Base-by-base conservation (phyloP, 148 eudicot genomes). In the Spergularia marina region DNA sequence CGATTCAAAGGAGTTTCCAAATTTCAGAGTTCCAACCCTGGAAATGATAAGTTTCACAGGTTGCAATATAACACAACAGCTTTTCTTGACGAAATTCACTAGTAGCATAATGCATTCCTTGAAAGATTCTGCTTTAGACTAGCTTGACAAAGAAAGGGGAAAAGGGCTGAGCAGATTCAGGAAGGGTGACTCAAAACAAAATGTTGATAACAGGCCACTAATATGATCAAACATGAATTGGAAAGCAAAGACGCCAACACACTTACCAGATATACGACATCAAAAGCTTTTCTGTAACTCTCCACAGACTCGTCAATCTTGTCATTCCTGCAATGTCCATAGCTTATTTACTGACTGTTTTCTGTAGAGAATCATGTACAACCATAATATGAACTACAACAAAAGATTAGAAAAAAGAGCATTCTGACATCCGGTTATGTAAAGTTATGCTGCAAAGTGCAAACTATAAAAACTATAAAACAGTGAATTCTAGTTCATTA, bases 261-360 rank as follows among this genome's bases (percentile, higher is more conserved):
- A 88, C 91, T 90, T 70, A 89, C 98, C 91, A 88, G 75, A 82
- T 81, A 85, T 53, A 93, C 91, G 68, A 91, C 84, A 81, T 93
- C 96, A 81, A 91, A 93, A 74, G 96, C 89, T 78, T 83, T 77
- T 18, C 82, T 80, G 82, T 91, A 93, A 82, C 86, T 82, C 47
- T 88, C 94, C 71, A 88, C 85, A 71, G 98, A 93, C 74, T 84
- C 87, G 53, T 81, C 75, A n/a, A 91, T 79, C 63, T 86, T 93
- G 84, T 88, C 86, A 74, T 93, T 93, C 91, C 98, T 93, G 87
- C 83, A 87, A 30, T 30, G 30, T 77, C 68, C 71, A 81, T 39
- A 59, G 8, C 21, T 12, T 12, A 8, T 20, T 74, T 57, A 56
- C 16, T 55, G 12, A 34, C 39, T 20, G 40, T 30, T 44, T 12